Base-by-base conservation (phyloP, 768 basidiomycete species). In the Mycena haematopus region DNA sequence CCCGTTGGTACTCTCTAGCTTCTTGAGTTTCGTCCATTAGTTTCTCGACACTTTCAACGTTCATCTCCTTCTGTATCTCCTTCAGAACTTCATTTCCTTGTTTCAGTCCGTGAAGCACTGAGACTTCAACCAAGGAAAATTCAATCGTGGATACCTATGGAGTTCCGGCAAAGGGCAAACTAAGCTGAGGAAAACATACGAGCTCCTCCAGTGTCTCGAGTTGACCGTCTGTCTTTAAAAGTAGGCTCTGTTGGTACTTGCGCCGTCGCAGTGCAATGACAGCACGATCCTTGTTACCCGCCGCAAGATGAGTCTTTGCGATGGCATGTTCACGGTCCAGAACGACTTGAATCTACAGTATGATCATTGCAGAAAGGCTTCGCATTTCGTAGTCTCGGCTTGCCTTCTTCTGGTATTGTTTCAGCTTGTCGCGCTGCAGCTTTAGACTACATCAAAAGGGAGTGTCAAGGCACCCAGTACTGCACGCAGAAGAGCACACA, bases 361-460 rank as follows among this genome's bases (percentile, higher is more conserved):
- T 47, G 33, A 57, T 31, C 54, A 53, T 56, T 49, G 25, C 52
- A 50, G 36, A 17, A 38, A 54, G 45, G 19, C 24, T 14, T 55
- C 24, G 47, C 46, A n/a, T 19, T 17, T 19, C 24, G 35, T 14
- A 5, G 33, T 35, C 47, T 42, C 31, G 44, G 56, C 36, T 60
- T 60, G 93, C 96, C 84, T 90, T 90, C 80, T 89, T 93, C 84
- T 96, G 97, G 72, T 99, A 99, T 74, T 96, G 93, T 74, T 86
- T 91, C 64, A 99, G 78, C 75, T 96, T 98, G 78, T 99, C 97
- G 35, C 97, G 84, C 75, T 99, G 97, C 49, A 97, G 76, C 77
- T 99, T 99, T 68, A 99, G 84, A 73, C 96, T 98, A 74, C 31
- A 72, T 56, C 35, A 60, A 40, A 54, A 40, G 40, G 57, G 42